Evolutionary conservation across 225 moss, liverwort and hornwort genomes (phyloP), one percentile per base, ranked within the genome.

Genomic region (Physcomitrium patens): DNA sequence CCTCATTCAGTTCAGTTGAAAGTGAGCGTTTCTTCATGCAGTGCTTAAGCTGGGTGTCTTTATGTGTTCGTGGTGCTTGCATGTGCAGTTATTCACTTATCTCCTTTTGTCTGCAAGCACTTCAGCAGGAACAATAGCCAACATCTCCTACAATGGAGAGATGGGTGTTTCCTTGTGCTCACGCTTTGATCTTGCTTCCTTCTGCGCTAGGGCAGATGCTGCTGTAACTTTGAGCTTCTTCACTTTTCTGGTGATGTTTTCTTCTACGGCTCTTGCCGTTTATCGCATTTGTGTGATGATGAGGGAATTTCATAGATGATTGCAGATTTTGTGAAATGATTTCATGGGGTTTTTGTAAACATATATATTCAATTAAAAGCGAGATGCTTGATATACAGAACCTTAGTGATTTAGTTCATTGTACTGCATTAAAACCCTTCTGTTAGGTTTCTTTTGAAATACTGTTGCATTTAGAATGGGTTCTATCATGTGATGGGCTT

Each of bases 151-250:
- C 48, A 71, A 64, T 71, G 76, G 76, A 41, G 80, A 71, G 46
- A 81, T 76, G 80, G 76, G 76, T 17, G 43, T 67, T 23, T 58
- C 61, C 51, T 51, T 81, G n/a, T 81, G 80, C 66, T 52, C 71
- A 37, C 37, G n/a, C 15, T 81, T 76, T 60, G 59, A 57, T 48
- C 43, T 76, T 43, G 65, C 51, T 53, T 70, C 70, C 51, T 81
- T 81, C 50, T 81, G 80, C 17, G 27, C 75, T 24, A 70, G 50
- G 58, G 76, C 76, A 50, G 80, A 81, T 52, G 65, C 60, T 41
- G 76, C 80, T 51, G 76, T 81, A 51, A 59, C 70, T 50, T 60
- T 76, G 56, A 76, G 70, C 56, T 76, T 71, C 70, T 73, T 77
- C 15, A 47, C 77, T 23, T 77, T 82, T 18, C 26, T 64, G 19